Evolutionary conservation across 75 land plant species (phyloP), one percentile per base, ranked within the genome.

Genomic region (Cunninghamia lanceolata): DNA sequence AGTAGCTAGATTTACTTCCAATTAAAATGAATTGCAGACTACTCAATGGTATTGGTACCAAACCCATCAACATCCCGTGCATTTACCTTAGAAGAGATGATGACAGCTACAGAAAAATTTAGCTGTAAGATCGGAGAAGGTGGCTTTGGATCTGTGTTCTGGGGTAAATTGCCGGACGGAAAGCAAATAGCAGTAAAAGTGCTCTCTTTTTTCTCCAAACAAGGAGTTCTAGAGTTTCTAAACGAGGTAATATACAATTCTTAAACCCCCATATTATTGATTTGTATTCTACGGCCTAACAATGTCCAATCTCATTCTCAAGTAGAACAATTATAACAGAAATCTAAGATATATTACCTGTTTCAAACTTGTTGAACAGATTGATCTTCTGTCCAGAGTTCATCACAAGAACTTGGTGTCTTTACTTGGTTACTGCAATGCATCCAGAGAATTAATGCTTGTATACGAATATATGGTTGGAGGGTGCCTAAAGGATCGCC

Each of bases 401-500:
- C 85, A 85, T 25, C 90, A 89, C 82, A 30, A 81, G 63, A 85
- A 90, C 47, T 75, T 90, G 30, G 90, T 90, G 3, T 88, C 88
- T 30, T 47, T 90, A 2, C 81, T 90, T 9, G 91, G 91, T 10
- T 90, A 86, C 70, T 90, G 91, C 39, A 85, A 90, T 30, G 91
- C 88, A 70, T 9, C 34, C 71, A 73, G n/a, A 3, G 85, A 89
- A 39, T 42, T 86, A 53, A 89, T 92, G 36, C 84, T 92, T 13
- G 92, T 92, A 25, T 92, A 92, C 36, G 93, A 92, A 34, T 91
- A 89, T 89, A 91, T 92, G 93, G 83, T 86, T 32, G 78, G 74
- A 35, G 87, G 90, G 2, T 66, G 83, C 30, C 70, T 89, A 14
- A 84, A 85, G 32, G 86, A 76, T 50, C 93, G 89, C 74, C 92